Evolutionary conservation across 176 grass and related monocot genomes (phyloP), one percentile per base, ranked within the genome.

Genomic region (Oryza glaberrima): DNA sequence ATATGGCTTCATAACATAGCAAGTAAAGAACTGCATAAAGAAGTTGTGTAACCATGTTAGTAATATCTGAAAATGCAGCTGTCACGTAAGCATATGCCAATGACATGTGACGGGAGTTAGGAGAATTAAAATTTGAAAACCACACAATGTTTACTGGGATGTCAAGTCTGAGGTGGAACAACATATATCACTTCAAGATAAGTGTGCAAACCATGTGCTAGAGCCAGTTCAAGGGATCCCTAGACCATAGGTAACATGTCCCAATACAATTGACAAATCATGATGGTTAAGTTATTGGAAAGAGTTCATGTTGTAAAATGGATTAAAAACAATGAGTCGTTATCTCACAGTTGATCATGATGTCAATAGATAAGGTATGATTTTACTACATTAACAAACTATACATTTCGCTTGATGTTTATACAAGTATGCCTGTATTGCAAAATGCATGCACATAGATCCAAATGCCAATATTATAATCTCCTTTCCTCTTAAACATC

Each of bases 281-380:
- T 16, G 61, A 56, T 52, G 8, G 10, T 36, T 23, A 78, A 48
- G 61, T 81, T 68, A 46, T 38, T 76, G 19, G 5, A 60, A 65
- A 26, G 49, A 51, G 69, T 87, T 65, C 79, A 35, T 72, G 51
- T 7, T 20, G 65, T 69, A 80, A 69, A 74, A 69, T 6, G n/a
- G 12, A 60, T n/a, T 16, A 69, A 70, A 78, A 14, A 64, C 45
- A 63, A 69, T 75, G 4, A 48, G 8, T 40, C 28, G 25, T n/a
- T 65, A 70, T 64, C 66, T 70, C 51, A 82, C 28, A 71, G 9
- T 48, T 82, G 65, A 72, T 82, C n/a, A 71, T 43, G 52, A 35
- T 9, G 6, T 12, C 75, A 80, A 79, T 25, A 41, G 45, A 78
- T 54, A 58, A 14, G 38, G 13, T 41, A 71, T 63, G 17, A 43